These are phyloP conservation scores for Candida oleophila DNA, from an alignment of 805 yeast species.

Conservation along the genomic window DNA sequence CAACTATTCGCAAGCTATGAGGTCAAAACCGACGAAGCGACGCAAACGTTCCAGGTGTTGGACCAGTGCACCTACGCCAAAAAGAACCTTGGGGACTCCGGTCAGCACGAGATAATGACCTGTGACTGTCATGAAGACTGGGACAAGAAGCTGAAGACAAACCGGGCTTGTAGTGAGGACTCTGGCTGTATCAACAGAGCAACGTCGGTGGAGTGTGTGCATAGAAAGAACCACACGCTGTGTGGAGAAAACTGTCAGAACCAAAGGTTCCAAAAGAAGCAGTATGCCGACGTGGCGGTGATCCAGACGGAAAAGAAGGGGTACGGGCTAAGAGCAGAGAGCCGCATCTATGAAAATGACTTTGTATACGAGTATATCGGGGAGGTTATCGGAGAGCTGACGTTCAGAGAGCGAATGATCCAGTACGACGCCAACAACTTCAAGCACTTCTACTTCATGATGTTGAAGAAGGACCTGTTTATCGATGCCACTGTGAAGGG, in stretches of 20 bases:
- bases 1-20: slow-evolving; percentile 39
- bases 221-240: slow-evolving; percentile 17
- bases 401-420: slow-evolving; percentile 73
- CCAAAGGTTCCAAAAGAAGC: slow-evolving; percentile 79
- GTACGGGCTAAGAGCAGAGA: slow-evolving; percentile 78
- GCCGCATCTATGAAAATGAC: slow-evolving; percentile 54
- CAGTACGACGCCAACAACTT: slow-evolving; percentile 67
- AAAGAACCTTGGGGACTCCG: slow-evolving; percentile 64
- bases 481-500: slow-evolving; percentile 94
- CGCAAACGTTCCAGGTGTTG: slow-evolving; percentile 53
- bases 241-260: slow-evolving; percentile 84
- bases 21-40: slow-evolving; percentile 71
- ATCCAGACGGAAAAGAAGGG: slow-evolving; percentile 84
- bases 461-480: slow-evolving; percentile 88
- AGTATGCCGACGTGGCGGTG: slow-evolving; percentile 78
- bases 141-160: slow-evolving; percentile 36
- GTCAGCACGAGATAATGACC: slow-evolving; percentile 80
- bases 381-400: slow-evolving; percentile 80
- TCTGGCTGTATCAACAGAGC: slow-evolving; percentile 90
- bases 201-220: slow-evolving; percentile 88
- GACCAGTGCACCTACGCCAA: slow-evolving; percentile 60
- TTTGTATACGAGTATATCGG: slow-evolving; percentile 93
- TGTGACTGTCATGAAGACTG: slow-evolving; percentile 78
- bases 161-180: slow-evolving; percentile 76
- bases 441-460: slow-evolving; percentile 92